phyloP scores from a whole-genome alignment of 2,329 filamentous ascomycete genomes.

The Colletotrichum gloeosporioides region DNA sequence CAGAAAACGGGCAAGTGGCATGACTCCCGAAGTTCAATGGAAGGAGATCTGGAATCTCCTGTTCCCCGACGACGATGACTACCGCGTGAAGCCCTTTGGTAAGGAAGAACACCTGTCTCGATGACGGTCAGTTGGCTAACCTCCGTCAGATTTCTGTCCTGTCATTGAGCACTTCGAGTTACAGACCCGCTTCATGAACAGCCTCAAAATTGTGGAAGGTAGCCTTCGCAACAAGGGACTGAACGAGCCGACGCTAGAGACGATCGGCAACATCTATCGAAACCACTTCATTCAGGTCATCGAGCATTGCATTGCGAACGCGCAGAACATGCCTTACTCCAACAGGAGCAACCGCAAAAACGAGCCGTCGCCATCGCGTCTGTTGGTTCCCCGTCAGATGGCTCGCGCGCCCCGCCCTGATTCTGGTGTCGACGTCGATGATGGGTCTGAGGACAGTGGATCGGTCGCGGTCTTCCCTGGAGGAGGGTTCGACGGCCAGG shows the following conservation, averaged over 20 bases:
- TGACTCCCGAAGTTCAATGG: slow-evolving; percentile 43
- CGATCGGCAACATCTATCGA: slow-evolving; percentile 42
- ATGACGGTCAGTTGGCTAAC: not conserved
- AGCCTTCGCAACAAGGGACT: slow-evolving; percentile 42
- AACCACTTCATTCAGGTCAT: slow-evolving; percentile 46
- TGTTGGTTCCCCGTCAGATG: slow-evolving; percentile 26
- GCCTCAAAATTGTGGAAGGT: slow-evolving; percentile 36
- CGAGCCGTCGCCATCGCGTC: slow-evolving; percentile 26
- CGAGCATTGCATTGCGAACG: slow-evolving; percentile 38
- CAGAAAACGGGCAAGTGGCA: slow-evolving; percentile 42
- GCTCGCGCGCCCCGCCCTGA: slow-evolving; percentile 36
- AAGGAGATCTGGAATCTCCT: slow-evolving; percentile 47
- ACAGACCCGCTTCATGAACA: slow-evolving; percentile 35
- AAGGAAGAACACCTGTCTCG: not conserved
- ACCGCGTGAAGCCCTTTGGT: slow-evolving; percentile 35
- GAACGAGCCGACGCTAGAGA: slow-evolving; percentile 42
- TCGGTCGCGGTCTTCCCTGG: slow-evolving; percentile 8
- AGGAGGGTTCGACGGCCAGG: not conserved
- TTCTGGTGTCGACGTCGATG: slow-evolving; percentile 43
- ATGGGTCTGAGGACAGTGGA: slow-evolving; percentile 38
- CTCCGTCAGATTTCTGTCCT: slow-evolving; percentile 38
- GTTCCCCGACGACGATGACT: slow-evolving; percentile 44
- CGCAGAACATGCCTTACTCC: slow-evolving; percentile 42
- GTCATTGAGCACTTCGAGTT: slow-evolving; percentile 48
- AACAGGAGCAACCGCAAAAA: slow-evolving; percentile 46